These are phyloP conservation scores for Saccharomycopsis microspora DNA, from an alignment of 805 yeast genomes.

Conservation along the genomic window DNA sequence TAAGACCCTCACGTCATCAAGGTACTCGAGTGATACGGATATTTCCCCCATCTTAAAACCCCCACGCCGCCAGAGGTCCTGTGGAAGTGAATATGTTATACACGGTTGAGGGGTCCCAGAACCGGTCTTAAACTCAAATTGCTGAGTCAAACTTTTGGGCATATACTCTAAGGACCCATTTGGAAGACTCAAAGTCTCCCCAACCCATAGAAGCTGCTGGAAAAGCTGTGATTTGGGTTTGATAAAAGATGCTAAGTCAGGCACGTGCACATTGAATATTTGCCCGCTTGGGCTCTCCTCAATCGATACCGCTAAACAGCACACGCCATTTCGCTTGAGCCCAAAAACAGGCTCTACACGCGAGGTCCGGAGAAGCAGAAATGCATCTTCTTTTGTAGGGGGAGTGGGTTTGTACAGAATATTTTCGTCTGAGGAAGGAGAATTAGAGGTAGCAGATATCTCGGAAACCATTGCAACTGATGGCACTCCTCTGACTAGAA, in stretches of 20 bases:
- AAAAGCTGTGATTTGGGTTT: constrained; percentile 23
- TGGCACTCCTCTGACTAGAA: background rate
- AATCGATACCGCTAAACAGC: no score
- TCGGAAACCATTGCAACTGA: no score
- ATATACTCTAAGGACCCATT: constrained; percentile 17
- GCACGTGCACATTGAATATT: constrained; percentile 29
- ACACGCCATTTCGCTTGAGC: no score
- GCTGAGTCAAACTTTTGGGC: constrained; percentile 14
- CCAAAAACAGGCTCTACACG: no score
- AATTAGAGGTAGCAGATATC: no score
- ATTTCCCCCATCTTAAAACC: constrained; percentile 6
- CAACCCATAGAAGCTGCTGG: constrained; percentile 10
- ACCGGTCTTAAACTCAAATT: constrained; percentile 3
- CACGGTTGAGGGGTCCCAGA: constrained; percentile 8
- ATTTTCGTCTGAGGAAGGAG: no score
- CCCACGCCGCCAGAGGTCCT: constrained; percentile 18
- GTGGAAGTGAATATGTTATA: constrained; percentile 17
- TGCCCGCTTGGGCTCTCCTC: constrained; percentile 23
- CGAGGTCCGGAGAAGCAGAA: no score
- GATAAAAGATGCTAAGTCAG: constrained; percentile 28
- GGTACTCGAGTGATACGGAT: constrained; percentile 12
- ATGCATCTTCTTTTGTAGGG: no score
- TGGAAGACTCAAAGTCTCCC: constrained; percentile 12
- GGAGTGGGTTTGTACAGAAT: no score
- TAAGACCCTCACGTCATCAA: constrained; percentile 8